Percentiles rank a stretch among this genome's conserved stretches.
Evolutionary conservation across 169 alveolate species (phyloP).

Genomic region (Plasmodium coatneyi): DNA sequence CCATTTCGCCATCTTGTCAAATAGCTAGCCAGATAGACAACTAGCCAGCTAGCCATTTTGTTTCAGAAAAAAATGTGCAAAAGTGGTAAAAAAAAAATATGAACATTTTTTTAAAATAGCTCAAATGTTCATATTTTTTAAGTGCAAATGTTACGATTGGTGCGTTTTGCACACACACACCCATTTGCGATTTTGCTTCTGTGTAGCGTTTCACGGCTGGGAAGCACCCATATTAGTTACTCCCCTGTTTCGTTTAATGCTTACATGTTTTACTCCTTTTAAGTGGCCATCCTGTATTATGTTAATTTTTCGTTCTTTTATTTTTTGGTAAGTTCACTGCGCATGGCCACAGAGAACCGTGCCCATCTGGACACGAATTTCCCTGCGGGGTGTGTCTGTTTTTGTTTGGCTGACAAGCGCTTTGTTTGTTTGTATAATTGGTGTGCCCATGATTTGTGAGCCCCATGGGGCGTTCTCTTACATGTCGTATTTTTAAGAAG

Average conservation of each 20-base stretch:
- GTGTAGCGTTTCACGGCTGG: too few relatives aligned
- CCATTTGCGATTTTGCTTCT: not conserved
- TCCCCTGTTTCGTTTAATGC: not conserved
- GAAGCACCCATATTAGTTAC: not conserved
- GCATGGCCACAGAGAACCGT: not conserved
- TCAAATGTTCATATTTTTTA: conserved; percentile 5
- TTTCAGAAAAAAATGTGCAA: conserved; percentile 2
- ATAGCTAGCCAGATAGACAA: not conserved
- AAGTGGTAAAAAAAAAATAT: not conserved
- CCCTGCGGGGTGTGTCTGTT: conserved; percentile 1
- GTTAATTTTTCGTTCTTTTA: not conserved
- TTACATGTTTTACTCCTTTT: not conserved
- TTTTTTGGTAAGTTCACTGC: not conserved
- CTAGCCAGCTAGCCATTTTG: not conserved
- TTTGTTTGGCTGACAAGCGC: not conserved
- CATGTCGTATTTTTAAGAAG: not conserved
- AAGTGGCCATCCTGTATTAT: not conserved
- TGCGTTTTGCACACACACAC: not conserved
- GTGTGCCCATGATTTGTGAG: not conserved
- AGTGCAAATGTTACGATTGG: not conserved
- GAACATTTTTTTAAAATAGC: not conserved
- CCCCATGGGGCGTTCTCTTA: not conserved
- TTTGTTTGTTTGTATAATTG: not conserved
- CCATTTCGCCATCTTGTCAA: not conserved
- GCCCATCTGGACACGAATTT: not conserved